Percentiles rank a stretch among this genome's conserved stretches.
Conservation (phyloP, 345 rosid genomes). For the Moricandia arvensis region DNA sequence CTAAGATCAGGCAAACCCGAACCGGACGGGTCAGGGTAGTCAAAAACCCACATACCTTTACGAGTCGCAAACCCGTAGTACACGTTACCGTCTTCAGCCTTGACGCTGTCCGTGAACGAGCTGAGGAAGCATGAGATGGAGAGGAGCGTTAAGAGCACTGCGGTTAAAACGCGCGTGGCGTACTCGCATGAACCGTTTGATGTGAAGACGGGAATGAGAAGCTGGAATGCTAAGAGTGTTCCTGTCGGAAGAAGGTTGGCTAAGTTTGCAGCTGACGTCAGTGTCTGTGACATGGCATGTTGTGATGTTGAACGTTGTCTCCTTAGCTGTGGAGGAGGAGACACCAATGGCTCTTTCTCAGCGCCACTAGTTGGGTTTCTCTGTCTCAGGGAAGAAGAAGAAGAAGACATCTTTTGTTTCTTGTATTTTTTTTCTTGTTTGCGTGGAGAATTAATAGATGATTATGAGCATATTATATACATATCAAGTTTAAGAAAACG, state of each 20-base stretch:
- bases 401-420: constrained; percentile 18
- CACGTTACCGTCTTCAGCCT: constrained; percentile 54
- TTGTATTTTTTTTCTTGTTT: neutral
- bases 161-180: constrained; percentile 57
- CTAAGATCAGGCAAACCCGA: constrained; percentile 51
- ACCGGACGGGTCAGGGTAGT: constrained; percentile 49
- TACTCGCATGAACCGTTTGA: constrained; percentile 75
- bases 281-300: constrained; percentile 66
- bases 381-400: constrained; percentile 23
- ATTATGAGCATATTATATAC: constrained; percentile 2
- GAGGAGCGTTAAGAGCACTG: constrained; percentile 57
- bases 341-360: constrained; percentile 28
- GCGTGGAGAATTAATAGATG: neutral
- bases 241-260: constrained; percentile 97
- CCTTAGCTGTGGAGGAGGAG: constrained; percentile 29
- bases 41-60: constrained; percentile 71
- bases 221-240: constrained; percentile 79
- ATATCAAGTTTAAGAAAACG: neutral
- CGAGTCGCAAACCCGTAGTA: constrained; percentile 75
- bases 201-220: constrained; percentile 79
- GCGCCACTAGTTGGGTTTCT: constrained; percentile 13
- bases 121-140: constrained; percentile 73
- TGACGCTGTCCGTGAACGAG: constrained; percentile 75
- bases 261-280: constrained; percentile 74
- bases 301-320: constrained; percentile 49